phyloP scores from a whole-genome alignment of 2,329 filamentous ascomycete species.

The Tolypocladium guangdongense region DNA sequence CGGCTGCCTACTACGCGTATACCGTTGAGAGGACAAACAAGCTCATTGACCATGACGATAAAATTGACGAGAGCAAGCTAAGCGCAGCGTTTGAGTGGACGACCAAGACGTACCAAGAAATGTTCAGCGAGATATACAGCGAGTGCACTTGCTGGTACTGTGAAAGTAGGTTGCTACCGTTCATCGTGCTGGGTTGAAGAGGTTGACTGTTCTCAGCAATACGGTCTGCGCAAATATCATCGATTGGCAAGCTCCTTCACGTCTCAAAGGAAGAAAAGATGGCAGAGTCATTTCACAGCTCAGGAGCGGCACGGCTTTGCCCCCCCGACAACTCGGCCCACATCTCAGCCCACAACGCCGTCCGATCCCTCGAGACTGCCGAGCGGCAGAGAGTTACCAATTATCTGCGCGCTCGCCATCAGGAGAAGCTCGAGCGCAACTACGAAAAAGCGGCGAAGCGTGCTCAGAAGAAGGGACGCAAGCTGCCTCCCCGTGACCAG shows the following conservation, averaged over 20 bases:
- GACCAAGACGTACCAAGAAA: constrained; percentile 52
- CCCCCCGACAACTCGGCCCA: constrained; percentile 52
- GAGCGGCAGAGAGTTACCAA: background rate
- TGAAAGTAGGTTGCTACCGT: constrained; percentile 28
- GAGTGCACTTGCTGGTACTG: constrained; percentile 77
- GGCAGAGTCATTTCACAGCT: constrained; percentile 29
- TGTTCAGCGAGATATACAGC: constrained; percentile 55
- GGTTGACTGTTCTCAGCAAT: background rate
- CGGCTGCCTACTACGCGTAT: constrained; percentile 49
- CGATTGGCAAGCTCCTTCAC: constrained; percentile 12
- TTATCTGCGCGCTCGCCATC: constrained; percentile 8
- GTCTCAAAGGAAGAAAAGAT: constrained; percentile 17
- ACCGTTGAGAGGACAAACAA: constrained; percentile 34
- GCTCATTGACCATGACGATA: constrained; percentile 77
- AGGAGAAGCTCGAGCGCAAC: constrained; percentile 34
- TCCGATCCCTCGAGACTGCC: constrained; percentile 19
- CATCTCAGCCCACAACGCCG: constrained; percentile 63
- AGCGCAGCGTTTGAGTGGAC: constrained; percentile 60
- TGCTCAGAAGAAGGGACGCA: constrained; percentile 37
- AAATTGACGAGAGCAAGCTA: constrained; percentile 58
- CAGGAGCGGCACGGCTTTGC: constrained; percentile 37
- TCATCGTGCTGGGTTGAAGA: background rate
- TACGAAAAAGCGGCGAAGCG: constrained; percentile 45
- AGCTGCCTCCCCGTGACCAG: constrained; percentile 32
- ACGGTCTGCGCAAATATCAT: background rate